Conservation (phyloP, 2,329 filamentous ascomycete species). For the Claviceps arundinis region DNA sequence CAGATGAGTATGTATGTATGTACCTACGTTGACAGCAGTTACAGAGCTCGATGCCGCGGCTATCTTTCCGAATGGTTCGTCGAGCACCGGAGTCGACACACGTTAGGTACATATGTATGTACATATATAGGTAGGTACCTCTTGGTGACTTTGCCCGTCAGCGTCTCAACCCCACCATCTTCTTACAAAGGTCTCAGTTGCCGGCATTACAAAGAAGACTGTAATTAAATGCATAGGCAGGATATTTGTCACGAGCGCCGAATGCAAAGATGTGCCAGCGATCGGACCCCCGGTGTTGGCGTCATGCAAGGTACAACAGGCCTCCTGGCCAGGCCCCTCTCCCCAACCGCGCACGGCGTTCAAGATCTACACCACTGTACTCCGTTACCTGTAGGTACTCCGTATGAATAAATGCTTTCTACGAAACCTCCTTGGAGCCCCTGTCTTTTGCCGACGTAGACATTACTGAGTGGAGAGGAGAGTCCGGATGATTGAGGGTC, state of each 20-base stretch:
- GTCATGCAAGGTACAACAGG: slow-evolving; percentile 1
- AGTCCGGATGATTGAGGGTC: background rate
- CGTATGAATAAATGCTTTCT: background rate
- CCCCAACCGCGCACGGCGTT: background rate
- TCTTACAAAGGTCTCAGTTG: background rate
- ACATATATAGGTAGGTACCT: too few species aligned
- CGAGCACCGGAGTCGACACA: background rate
- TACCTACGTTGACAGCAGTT: too few species aligned
- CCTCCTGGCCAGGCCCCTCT: background rate
- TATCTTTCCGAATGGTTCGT: background rate
- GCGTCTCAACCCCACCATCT: background rate
- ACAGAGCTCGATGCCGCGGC: background rate
- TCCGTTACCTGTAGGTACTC: too few species aligned
- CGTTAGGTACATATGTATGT: too few species aligned
- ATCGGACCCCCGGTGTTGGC: background rate
- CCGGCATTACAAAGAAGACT: background rate
- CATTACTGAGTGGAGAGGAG: background rate
- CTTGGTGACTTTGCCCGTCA: too few species aligned
- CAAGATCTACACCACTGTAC: background rate
- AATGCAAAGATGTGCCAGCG: background rate
- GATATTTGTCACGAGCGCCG: background rate
- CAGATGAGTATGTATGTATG: too few species aligned
- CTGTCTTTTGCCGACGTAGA: background rate
- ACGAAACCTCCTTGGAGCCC: too few species aligned
- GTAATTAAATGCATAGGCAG: background rate